phyloP scores from a whole-genome alignment of 345 rosid genomes.

The Brassica carinata region DNA sequence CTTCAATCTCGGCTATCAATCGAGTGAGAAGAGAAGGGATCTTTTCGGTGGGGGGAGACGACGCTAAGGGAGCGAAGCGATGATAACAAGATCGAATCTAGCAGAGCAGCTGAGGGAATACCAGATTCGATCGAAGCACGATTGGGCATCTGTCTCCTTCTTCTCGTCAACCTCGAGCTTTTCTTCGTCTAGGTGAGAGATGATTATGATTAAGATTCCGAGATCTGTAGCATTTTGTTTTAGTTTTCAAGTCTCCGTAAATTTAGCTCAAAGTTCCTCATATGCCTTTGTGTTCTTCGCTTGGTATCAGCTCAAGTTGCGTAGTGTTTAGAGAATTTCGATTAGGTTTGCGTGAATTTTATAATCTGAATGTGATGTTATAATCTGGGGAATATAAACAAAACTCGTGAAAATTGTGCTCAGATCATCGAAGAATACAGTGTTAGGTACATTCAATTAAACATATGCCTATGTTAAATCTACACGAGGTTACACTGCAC shows the following conservation, averaged over 20 bases:
- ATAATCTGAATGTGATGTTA: neutral
- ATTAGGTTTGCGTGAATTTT: constrained; percentile 21
- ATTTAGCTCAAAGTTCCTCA: neutral
- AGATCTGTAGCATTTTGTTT: constrained; percentile 13
- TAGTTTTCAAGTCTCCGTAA: neutral
- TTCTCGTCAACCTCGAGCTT: constrained; percentile 81
- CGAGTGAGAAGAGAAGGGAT: constrained; percentile 25
- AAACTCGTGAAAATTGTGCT: neutral
- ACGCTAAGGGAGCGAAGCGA: constrained; percentile 31
- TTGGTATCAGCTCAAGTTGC: constrained; percentile 18
- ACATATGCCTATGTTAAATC: neutral
- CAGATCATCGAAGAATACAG: neutral
- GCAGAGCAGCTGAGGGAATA: constrained; percentile 96
- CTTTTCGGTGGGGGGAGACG: neutral
- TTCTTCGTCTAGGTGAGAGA: constrained; percentile 64
- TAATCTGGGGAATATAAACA: neutral
- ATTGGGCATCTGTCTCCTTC: constrained; percentile 95
- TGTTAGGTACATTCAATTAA: neutral
- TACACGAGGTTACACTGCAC: neutral
- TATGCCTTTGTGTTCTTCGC: neutral
- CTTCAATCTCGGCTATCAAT: neutral
- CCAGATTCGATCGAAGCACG: constrained; percentile 95
- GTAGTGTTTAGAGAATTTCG: neutral
- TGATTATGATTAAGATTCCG: constrained; percentile 16
- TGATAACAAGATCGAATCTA: constrained; percentile 96